Conservation (phyloP, 345 rosid genomes). For the Reutealis trisperma region DNA sequence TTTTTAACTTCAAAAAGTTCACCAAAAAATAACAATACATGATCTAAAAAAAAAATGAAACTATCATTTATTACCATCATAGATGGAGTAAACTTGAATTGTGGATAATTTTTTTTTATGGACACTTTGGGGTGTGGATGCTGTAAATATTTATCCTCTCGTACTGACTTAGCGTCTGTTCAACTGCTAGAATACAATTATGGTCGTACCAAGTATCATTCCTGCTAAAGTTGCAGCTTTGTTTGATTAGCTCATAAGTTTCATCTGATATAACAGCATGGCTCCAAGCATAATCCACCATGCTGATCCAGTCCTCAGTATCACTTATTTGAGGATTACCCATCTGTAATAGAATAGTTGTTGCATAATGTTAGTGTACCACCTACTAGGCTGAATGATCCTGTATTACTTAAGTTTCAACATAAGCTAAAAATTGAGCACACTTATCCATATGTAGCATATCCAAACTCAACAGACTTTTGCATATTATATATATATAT, state of each 20-base stretch:
- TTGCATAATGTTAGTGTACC: too few relatives aligned
- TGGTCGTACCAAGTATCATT: conserved; percentile 57
- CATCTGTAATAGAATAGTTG: too few relatives aligned
- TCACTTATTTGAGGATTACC: conserved; percentile 86
- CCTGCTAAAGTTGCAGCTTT: conserved; percentile 63
- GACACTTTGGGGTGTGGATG: conserved; percentile 55
- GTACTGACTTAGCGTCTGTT: conserved; percentile 62
- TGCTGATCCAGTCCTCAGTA: conserved; percentile 80
- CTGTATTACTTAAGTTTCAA: too few relatives aligned
- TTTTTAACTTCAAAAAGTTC: neutral
- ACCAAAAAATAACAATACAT: conserved; percentile 33
- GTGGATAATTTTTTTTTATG: too few relatives aligned
- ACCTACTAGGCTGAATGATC: neutral
- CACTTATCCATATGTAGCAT: too few relatives aligned
- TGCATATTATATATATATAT: too few relatives aligned
- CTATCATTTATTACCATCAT: too few relatives aligned
- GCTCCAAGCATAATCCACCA: conserved; percentile 93
- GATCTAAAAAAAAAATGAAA: too few relatives aligned
- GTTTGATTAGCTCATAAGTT: conserved; percentile 51
- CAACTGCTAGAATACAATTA: conserved; percentile 55
- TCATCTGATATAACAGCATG: conserved; percentile 90
- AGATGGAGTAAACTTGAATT: too few relatives aligned
- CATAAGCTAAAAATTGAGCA: too few relatives aligned
- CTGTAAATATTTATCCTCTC: conserved; percentile 74
- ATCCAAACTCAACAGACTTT: too few relatives aligned